Evolutionary conservation across 2,329 filamentous ascomycete species (phyloP), one percentile per base, ranked within the genome.

Genomic region (Keithomyces neogunnii): DNA sequence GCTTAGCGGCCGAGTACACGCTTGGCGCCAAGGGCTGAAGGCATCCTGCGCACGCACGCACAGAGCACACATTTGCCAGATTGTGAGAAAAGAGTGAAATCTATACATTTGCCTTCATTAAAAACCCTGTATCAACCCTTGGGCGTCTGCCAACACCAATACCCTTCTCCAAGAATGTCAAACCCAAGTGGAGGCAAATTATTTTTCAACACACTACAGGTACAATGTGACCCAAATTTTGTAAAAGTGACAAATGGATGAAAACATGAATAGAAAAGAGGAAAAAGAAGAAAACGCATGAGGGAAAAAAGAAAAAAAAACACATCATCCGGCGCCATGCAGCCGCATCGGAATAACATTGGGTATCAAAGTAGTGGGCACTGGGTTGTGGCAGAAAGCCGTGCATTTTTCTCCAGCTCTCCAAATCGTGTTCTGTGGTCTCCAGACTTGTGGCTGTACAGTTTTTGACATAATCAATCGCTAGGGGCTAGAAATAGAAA

Each of bases 381-480:
- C 19, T 19, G 19, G 19, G 19, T 19, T 19, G 19, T 19, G 19
- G 19, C 19, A 19, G 19, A 19, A 19, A 19, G 19, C 19, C 19
- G 30, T 43, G 38, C 13, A n/a, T 35, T 38, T 19, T 31, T 45
- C 33, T 33, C 48, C 48, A 46, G 48, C 43, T 46, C 43, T 13
- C 35, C 48, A 50, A 36, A 36, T 36, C 19, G 6, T 50, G 33
- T 39, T 11, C 43, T 50, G 42, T 45, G 32, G 11, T 28, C 46
- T 46, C 48, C 48, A 46, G 43, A 32, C 35, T 33, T 46, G 48
- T 33, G 40, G 40, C 48, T 49, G 48, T 49, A 31, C 48, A 49
- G 40, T 49, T 19, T 32, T 19, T 6, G 30, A 38, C 32, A 42
- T 44, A 10, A 3, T 44, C 31, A 43, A 30, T 29, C 13, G 29